phyloP scores from a whole-genome alignment of 2,329 filamentous ascomycete genomes.

The Graphilbum fragrans region DNA sequence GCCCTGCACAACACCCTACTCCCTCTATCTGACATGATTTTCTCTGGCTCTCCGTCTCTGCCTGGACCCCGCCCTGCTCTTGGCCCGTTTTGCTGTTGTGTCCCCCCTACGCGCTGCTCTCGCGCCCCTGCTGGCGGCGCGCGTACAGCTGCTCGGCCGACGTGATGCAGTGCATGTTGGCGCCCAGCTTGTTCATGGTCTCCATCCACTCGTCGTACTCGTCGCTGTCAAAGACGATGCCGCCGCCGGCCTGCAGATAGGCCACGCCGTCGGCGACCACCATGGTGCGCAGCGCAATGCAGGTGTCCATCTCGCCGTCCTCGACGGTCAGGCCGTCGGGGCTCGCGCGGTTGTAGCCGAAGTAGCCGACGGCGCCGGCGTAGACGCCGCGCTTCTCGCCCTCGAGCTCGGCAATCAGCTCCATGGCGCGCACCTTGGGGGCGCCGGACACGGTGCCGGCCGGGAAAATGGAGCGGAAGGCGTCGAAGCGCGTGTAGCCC shows the following conservation, averaged over 20 bases:
- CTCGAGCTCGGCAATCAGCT: slow-evolving; percentile 90
- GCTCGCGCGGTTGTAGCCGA: slow-evolving; percentile 67
- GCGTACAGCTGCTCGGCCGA: slow-evolving; percentile 61
- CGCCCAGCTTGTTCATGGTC: slow-evolving; percentile 87
- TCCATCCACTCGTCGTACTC: slow-evolving; percentile 86
- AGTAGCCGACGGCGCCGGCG: slow-evolving; percentile 92
- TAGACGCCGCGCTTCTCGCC: slow-evolving; percentile 90
- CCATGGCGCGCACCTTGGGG: slow-evolving; percentile 94
- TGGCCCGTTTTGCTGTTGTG: background rate
- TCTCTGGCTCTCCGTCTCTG: background rate
- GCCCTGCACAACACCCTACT: too few relatives aligned
- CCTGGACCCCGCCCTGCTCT: too few relatives aligned
- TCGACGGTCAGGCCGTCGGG: slow-evolving; percentile 34
- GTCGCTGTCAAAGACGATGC: slow-evolving; percentile 91
- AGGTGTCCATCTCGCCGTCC: slow-evolving; percentile 87
- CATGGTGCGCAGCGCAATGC: slow-evolving; percentile 79
- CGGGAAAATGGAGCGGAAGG: slow-evolving; percentile 92
- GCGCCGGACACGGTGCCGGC: slow-evolving; percentile 92
- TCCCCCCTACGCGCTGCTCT: background rate
- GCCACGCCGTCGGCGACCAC: slow-evolving; percentile 81
- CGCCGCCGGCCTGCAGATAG: slow-evolving; percentile 81
- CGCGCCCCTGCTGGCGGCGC: slow-evolving; percentile 17
- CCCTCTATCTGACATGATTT: background rate
- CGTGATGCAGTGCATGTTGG: slow-evolving; percentile 80
- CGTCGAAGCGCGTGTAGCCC: slow-evolving; percentile 84